Conservation (phyloP, 2,329 filamentous ascomycete species). For the Ramularia endophylla region DNA sequence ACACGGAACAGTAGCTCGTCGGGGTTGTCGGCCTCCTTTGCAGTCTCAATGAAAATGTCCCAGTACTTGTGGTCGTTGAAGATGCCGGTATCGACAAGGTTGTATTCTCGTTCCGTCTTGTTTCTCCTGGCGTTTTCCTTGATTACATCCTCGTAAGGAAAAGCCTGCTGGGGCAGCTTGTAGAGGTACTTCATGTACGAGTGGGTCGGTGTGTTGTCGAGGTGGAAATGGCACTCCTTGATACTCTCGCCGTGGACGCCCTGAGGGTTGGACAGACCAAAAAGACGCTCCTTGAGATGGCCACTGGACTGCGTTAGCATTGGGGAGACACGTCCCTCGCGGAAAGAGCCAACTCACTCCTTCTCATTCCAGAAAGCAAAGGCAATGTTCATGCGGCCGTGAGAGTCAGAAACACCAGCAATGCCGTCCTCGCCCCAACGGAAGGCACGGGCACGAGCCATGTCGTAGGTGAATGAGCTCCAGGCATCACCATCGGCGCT, state of each 20-base stretch:
- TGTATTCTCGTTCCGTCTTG: conserved; percentile 79
- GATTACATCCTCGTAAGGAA: conserved; percentile 85
- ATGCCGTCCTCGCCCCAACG: conserved; percentile 98
- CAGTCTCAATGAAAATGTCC: conserved; percentile 95
- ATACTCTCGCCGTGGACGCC: conserved; percentile 96
- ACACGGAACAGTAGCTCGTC: conserved; percentile 91
- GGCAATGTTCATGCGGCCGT: conserved; percentile 84
- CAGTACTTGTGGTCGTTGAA: conserved; percentile 91
- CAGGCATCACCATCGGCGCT: conserved; percentile 84
- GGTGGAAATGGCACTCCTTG: conserved; percentile 93
- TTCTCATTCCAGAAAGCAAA: conserved; percentile 98
- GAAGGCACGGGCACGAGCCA: conserved; percentile 81
- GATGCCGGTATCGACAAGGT: conserved; percentile 79
- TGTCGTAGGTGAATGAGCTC: conserved; percentile 94
- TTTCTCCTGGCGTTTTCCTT: conserved; percentile 74
- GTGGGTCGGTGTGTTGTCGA: conserved; percentile 89
- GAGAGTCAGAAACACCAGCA: conserved; percentile 88
- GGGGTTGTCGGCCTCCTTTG: conserved; percentile 86
- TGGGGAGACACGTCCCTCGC: too few relatives aligned
- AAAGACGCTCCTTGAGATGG: conserved; percentile 90
- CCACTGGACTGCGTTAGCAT: conserved; percentile 49
- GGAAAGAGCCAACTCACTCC: conserved; percentile 55
- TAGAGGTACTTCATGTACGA: conserved; percentile 99
- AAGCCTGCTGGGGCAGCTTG: conserved; percentile 89
- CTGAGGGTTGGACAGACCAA: conserved; percentile 91